These are phyloP conservation scores for Porphyrellus cyaneotinctus DNA, from an alignment of 768 basidiomycete genomes.

Conservation along the genomic window DNA sequence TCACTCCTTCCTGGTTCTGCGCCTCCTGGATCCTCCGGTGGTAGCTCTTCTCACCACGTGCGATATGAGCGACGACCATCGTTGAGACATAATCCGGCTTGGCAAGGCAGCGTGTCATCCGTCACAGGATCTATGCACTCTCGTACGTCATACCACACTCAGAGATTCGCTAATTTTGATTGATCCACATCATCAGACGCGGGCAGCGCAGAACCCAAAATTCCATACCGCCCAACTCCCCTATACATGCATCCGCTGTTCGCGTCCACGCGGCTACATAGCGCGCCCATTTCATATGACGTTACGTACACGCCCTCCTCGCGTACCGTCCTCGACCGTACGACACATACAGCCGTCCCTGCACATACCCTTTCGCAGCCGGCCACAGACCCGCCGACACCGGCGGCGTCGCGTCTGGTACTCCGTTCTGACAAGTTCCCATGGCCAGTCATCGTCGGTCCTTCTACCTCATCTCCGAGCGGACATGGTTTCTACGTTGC, in stretches of 20 bases:
- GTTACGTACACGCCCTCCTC: constrained; percentile 53
- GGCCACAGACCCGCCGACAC: constrained; percentile 58
- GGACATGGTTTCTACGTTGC: constrained; percentile 28
- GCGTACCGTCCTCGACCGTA: constrained; percentile 53
- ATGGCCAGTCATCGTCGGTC: constrained; percentile 53
- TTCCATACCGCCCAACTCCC: constrained; percentile 28
- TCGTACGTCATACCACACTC: constrained; percentile 32
- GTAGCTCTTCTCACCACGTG: constrained; percentile 39
- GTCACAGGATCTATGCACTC: constrained; percentile 37
- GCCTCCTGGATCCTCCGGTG: constrained; percentile 35
- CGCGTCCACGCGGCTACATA: constrained; percentile 50
- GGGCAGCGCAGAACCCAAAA: constrained; percentile 24
- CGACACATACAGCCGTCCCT: constrained; percentile 51
- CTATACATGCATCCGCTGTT: constrained; percentile 64
- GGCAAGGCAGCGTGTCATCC: constrained; percentile 40
- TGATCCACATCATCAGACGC: constrained; percentile 14
- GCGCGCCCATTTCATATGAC: constrained; percentile 62
- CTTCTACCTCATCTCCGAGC: constrained; percentile 28
- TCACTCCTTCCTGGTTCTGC: constrained; percentile 42
- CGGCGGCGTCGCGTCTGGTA: constrained; percentile 42
- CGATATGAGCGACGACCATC: constrained; percentile 43
- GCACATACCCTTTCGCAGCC: constrained; percentile 55
- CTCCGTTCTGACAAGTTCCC: constrained; percentile 56
- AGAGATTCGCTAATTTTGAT: constrained; percentile 2
- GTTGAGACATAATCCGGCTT: constrained; percentile 44